Evolutionary conservation across 495 filamentous ascomycete genomes (phyloP).

Genomic region (Pyrenula massariospora): DNA sequence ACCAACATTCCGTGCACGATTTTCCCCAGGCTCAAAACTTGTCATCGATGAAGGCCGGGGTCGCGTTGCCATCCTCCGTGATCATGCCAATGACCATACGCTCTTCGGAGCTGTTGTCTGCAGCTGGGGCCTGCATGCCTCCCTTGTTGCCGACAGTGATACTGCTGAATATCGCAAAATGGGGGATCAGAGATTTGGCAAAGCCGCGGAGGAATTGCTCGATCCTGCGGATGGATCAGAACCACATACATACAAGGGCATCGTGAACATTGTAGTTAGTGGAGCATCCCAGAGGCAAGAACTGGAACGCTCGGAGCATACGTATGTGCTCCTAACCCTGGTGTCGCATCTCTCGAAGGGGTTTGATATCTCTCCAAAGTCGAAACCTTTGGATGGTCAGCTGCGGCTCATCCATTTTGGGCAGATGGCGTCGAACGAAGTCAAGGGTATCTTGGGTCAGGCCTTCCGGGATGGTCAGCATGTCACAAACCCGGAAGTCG

Average conservation of each 20-base stretch:
- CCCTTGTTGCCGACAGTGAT: slow-evolving; percentile 79
- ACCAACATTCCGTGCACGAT: slow-evolving; percentile 43
- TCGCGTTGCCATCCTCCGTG: slow-evolving; percentile 10
- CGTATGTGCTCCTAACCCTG: slow-evolving; percentile 63
- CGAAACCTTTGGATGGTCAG: slow-evolving; percentile 51
- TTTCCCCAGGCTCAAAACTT: slow-evolving; percentile 50
- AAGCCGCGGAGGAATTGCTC: slow-evolving; percentile 68
- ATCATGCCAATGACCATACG: slow-evolving; percentile 14
- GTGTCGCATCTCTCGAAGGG: slow-evolving; percentile 70
- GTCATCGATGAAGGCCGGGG: slow-evolving; percentile 25
- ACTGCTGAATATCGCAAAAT: slow-evolving; percentile 61
- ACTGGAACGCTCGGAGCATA: slow-evolving; percentile 35
- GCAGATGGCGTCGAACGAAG: slow-evolving; percentile 42
- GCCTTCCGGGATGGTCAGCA: slow-evolving; percentile 71
- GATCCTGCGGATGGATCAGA: slow-evolving; percentile 41
- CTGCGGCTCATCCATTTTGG: slow-evolving; percentile 67
- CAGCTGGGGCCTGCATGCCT: slow-evolving; percentile 80
- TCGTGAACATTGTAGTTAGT: slow-evolving; percentile 30
- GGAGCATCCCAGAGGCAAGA: slow-evolving; percentile 10
- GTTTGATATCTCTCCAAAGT: slow-evolving; percentile 65
- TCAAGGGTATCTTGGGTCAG: slow-evolving; percentile 61
- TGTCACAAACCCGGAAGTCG: slow-evolving; percentile 43
- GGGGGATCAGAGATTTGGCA: slow-evolving; percentile 66
- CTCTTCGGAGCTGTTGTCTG: slow-evolving; percentile 73
- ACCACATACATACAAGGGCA: slow-evolving; percentile 58